phyloP scores from a whole-genome alignment of 2,329 filamentous ascomycete genomes.

The Sclerotinia borealis region DNA sequence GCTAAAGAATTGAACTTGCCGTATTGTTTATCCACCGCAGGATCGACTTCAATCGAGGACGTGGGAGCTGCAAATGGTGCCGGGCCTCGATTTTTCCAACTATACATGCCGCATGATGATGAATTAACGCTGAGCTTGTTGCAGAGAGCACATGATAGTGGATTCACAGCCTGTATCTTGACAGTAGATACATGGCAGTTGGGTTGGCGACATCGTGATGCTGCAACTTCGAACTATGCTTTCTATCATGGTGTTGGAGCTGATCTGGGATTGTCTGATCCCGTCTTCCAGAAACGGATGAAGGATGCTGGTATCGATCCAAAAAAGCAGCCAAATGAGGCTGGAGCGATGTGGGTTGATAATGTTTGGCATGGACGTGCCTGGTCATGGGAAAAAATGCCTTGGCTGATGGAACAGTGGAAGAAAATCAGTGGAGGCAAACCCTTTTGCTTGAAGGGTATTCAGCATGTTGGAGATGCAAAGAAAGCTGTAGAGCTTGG shows the following conservation, averaged over 20 bases:
- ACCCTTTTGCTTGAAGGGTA: slow-evolving; percentile 56
- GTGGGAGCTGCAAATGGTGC: slow-evolving; percentile 50
- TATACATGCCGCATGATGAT: slow-evolving; percentile 60
- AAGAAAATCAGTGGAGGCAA: slow-evolving; percentile 50
- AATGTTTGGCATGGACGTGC: slow-evolving; percentile 57
- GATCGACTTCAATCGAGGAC: slow-evolving; percentile 46
- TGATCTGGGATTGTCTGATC: slow-evolving; percentile 52
- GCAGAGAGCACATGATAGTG: slow-evolving; percentile 45
- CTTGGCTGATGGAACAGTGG: slow-evolving; percentile 56
- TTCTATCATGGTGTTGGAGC: slow-evolving; percentile 57
- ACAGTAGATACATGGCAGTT: slow-evolving; percentile 61
- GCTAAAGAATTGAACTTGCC: slow-evolving; percentile 51
- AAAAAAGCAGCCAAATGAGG: slow-evolving; percentile 44
- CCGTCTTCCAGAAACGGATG: slow-evolving; percentile 51
- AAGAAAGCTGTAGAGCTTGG: slow-evolving; percentile 50
- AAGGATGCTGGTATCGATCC: slow-evolving; percentile 48
- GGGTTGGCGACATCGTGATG: slow-evolving; percentile 54
- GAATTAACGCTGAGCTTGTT: slow-evolving; percentile 51
- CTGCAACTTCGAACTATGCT: slow-evolving; percentile 51
- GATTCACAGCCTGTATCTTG: slow-evolving; percentile 52
- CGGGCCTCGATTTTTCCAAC: slow-evolving; percentile 52
- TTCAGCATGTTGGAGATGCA: slow-evolving; percentile 55
- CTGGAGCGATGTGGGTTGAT: slow-evolving; percentile 57
- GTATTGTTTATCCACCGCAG: slow-evolving; percentile 55
- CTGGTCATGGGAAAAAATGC: slow-evolving; percentile 57